Evolutionary conservation across 176 grass and related monocot genomes (phyloP), one percentile per base, ranked within the genome.

Genomic region (Carex pumila): DNA sequence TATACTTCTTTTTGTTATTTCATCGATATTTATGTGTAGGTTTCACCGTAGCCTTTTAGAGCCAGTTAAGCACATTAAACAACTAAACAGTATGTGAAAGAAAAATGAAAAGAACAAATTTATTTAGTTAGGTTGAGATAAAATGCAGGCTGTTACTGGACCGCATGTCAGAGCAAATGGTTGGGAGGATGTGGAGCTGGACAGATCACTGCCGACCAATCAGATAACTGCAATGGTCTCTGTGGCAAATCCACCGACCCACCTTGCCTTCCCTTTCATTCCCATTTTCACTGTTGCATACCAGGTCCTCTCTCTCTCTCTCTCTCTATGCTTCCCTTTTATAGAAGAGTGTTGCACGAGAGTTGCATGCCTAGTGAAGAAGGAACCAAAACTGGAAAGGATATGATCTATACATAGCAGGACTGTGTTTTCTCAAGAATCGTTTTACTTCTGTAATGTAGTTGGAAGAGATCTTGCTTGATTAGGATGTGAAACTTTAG

Each of bases 181-280:
- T 83, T 89, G 79, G 87, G 91, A 81, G 81, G 88, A 65, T 97
- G 94, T 45, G 32, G 77, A 66, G 80, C 85, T 52, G 82, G 86
- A 5, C 78, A 93, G 81, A 60, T 85, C 85, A 64, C 89, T 62
- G 81, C 88, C 86, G 90, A 89, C 86, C 89, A 88, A 18, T 90
- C 94, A 81, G 86, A 87, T 3, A 64, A 93, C 61, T 97, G 94
- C 66, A 86, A 85, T 59, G 91, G 91, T 83, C 77, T 93, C 39
- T 97, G 91, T 49, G 74, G 19, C 10, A 89, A 85, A 61, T 86
- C 93, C 1, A 83, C 81, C 69, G 88, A 80, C 61, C 91, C 59
- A 1, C 89, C 89, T 84, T 97, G 94, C 86, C 94, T 97, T 87
- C 94, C 91, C 22, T 89, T 97, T 65, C 81, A 97, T 59, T 89